phyloP scores from a whole-genome alignment of 768 basidiomycete species.

The Coprinopsis marcescibilis region DNA sequence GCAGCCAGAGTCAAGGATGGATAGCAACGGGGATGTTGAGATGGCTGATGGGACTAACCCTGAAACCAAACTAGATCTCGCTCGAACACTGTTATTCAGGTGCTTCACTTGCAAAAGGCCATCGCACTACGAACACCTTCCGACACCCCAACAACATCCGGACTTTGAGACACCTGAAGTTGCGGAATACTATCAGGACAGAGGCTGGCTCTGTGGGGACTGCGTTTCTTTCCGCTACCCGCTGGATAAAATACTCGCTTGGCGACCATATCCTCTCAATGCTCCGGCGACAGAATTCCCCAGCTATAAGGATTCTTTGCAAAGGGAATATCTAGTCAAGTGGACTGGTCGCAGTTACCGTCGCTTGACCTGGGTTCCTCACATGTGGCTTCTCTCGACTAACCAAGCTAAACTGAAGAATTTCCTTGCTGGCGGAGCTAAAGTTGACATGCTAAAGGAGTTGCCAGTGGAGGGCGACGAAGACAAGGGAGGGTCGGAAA shows the following conservation, averaged over 20 bases:
- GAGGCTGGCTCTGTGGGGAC: slow-evolving; percentile 68
- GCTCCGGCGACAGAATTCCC: slow-evolving; percentile 52
- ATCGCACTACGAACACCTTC: slow-evolving; percentile 76
- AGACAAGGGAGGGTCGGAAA: slow-evolving; percentile 19
- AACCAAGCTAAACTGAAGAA: slow-evolving; percentile 63
- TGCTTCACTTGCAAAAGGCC: slow-evolving; percentile 80
- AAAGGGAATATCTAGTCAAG: slow-evolving; percentile 92
- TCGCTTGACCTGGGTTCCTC: slow-evolving; percentile 83
- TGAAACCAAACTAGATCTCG: slow-evolving; percentile 4
- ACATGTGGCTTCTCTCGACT: slow-evolving; percentile 82
- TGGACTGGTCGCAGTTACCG: slow-evolving; percentile 79
- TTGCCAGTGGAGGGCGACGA: slow-evolving; percentile 29
- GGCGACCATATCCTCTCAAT: slow-evolving; percentile 74
- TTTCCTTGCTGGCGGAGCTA: slow-evolving; percentile 67
- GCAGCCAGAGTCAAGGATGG: not conserved
- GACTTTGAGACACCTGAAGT: slow-evolving; percentile 35
- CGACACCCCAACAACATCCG: slow-evolving; percentile 33
- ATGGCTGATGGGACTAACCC: slow-evolving; percentile 26
- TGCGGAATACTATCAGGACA: slow-evolving; percentile 57
- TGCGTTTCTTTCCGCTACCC: slow-evolving; percentile 66
- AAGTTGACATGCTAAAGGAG: slow-evolving; percentile 56
- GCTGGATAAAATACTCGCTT: slow-evolving; percentile 85
- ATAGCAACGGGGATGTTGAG: slow-evolving; percentile 21
- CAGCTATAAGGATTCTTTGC: slow-evolving; percentile 55
- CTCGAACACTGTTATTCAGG: slow-evolving; percentile 62